Evolutionary conservation across 2,329 filamentous ascomycete species (phyloP).

Genomic region (Aureobasidium uvarum): DNA sequence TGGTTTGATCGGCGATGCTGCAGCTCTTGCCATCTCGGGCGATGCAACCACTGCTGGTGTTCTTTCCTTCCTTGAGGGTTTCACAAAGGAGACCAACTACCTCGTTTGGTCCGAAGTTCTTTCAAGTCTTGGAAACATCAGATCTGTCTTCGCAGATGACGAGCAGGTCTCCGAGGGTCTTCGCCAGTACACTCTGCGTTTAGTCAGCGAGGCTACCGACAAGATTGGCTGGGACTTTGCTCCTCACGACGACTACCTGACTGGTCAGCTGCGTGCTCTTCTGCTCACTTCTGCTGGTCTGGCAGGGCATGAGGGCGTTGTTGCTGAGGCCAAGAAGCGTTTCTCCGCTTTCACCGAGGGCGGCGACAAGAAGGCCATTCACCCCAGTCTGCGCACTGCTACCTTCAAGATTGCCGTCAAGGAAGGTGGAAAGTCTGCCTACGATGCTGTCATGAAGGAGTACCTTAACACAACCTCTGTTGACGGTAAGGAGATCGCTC

Average conservation of each 20-base stretch:
- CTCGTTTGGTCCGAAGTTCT: slow-evolving; percentile 87
- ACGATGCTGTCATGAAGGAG: slow-evolving; percentile 75
- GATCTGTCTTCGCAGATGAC: slow-evolving; percentile 80
- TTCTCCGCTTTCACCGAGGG: slow-evolving; percentile 76
- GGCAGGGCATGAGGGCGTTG: slow-evolving; percentile 69
- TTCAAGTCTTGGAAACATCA: slow-evolving; percentile 70
- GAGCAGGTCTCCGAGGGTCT: slow-evolving; percentile 68
- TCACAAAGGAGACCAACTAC: slow-evolving; percentile 76
- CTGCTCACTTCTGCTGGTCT: slow-evolving; percentile 73
- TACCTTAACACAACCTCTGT: slow-evolving; percentile 79
- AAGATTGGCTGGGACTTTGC: slow-evolving; percentile 82
- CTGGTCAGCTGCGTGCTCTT: slow-evolving; percentile 75
- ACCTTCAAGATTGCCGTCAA: slow-evolving; percentile 78
- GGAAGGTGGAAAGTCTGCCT: slow-evolving; percentile 67
- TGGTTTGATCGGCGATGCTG: slow-evolving; percentile 83
- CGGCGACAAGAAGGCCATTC: slow-evolving; percentile 66
- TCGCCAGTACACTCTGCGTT: slow-evolving; percentile 72
- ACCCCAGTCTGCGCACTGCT: slow-evolving; percentile 75
- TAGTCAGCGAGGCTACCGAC: slow-evolving; percentile 72
- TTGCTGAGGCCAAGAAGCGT: slow-evolving; percentile 70
- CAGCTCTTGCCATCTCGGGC: slow-evolving; percentile 83
- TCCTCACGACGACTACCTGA: slow-evolving; percentile 76
- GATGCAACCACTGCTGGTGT: slow-evolving; percentile 78
- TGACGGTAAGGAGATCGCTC: slow-evolving; percentile 84
- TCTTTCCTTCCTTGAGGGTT: slow-evolving; percentile 80